Conservation (phyloP, 2,329 filamentous ascomycete species). For the Hymenotorrendiella dingleyae region DNA sequence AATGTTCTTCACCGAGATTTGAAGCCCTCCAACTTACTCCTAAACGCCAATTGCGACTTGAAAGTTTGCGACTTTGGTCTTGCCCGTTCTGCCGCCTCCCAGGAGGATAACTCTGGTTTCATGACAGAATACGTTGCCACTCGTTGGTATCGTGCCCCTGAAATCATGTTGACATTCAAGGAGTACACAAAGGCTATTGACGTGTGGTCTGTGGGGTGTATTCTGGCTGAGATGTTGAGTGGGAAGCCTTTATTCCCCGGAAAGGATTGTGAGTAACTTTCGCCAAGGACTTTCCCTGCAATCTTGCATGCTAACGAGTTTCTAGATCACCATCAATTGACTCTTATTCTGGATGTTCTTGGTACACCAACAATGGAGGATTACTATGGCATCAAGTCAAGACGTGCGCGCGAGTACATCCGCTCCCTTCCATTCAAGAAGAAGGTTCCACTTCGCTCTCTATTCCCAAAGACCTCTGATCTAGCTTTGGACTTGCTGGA, state of each 20-base stretch:
- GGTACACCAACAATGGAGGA: slow-evolving; percentile 99
- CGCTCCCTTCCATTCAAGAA: slow-evolving; percentile 98
- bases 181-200: slow-evolving; percentile 99
- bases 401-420: slow-evolving; percentile 95
- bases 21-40: slow-evolving; percentile 92
- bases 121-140: slow-evolving; percentile 99
- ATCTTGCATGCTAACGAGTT: slow-evolving; percentile 14
- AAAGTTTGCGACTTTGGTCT: slow-evolving; percentile 99
- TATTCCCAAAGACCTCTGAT: slow-evolving; percentile 99
- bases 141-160: slow-evolving; percentile 95
- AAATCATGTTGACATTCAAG: slow-evolving; percentile 99
- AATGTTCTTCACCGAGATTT: slow-evolving; percentile 96
- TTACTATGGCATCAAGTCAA: slow-evolving; percentile 99
- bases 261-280: slow-evolving; percentile 78
- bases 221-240: slow-evolving; percentile 96
- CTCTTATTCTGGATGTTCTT: slow-evolving; percentile 92
- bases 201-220: slow-evolving; percentile 98
- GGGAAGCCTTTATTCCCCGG: slow-evolving; percentile 97
- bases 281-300: too few species aligned
- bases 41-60: slow-evolving; percentile 98
- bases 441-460: slow-evolving; percentile 94
- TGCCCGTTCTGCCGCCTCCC: slow-evolving; percentile 89
- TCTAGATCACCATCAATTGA: slow-evolving; percentile 92
- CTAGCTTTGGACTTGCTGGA: slow-evolving; percentile 89
- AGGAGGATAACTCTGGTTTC: slow-evolving; percentile 99